Evolutionary conservation across 1,139 yeast species (phyloP).

Genomic region (Saccharomycopsis hybrid): DNA sequence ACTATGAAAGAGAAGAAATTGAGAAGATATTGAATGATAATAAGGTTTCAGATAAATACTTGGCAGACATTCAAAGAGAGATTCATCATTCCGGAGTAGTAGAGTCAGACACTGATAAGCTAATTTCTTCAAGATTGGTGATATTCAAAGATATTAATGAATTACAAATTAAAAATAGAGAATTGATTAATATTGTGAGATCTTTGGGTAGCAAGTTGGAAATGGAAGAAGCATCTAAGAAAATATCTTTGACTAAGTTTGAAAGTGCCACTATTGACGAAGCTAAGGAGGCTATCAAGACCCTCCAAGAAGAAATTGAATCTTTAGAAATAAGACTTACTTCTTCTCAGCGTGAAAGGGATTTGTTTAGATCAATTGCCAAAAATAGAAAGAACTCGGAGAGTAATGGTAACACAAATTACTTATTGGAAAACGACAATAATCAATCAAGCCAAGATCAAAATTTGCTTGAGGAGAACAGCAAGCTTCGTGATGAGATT

Average conservation of each 20-base stretch:
- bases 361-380: too few relatives aligned
- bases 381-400: too few relatives aligned
- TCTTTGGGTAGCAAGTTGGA: slow-evolving; percentile 68
- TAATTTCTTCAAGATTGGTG: slow-evolving; percentile 70
- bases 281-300: slow-evolving; percentile 69
- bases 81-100: slow-evolving; percentile 25
- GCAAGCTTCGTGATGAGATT: slow-evolving; percentile 29
- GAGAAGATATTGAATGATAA: slow-evolving; percentile 34
- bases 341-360: slow-evolving; percentile 57
- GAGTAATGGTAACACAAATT: not conserved
- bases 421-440: not conserved
- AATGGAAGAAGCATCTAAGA: slow-evolving; percentile 36
- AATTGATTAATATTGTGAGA: slow-evolving; percentile 60
- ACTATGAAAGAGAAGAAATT: slow-evolving; percentile 50
- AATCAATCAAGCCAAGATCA: not conserved
- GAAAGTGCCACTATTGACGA: slow-evolving; percentile 62
- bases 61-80: slow-evolving; percentile 15
- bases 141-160: slow-evolving; percentile 62
- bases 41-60: slow-evolving; percentile 23
- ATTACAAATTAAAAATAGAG: slow-evolving; percentile 67
- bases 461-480: slow-evolving; percentile 24
- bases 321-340: slow-evolving; percentile 43
- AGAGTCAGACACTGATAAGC: slow-evolving; percentile 60
- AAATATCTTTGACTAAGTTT: slow-evolving; percentile 38
- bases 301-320: slow-evolving; percentile 57